Evolutionary conservation across 2,329 filamentous ascomycete genomes (phyloP).

Genomic region (Pseudocercospora ulei): DNA sequence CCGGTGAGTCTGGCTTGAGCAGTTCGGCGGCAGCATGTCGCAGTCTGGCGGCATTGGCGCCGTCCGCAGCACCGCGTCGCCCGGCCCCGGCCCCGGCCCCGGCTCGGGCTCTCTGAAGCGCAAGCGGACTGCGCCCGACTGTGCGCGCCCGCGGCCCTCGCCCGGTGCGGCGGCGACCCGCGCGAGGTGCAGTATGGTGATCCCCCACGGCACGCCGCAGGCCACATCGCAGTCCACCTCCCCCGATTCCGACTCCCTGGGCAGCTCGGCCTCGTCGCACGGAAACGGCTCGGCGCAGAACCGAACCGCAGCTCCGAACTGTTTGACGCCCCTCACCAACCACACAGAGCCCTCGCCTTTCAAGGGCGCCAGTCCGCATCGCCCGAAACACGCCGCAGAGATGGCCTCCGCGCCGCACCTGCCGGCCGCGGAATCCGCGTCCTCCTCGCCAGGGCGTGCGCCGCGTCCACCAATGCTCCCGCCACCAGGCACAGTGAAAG

Average conservation of each 20-base stretch:
- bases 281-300: slow-evolving; percentile 47
- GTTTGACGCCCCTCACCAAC: slow-evolving; percentile 54
- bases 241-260: slow-evolving; percentile 46
- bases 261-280: slow-evolving; percentile 59
- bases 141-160: slow-evolving; percentile 16
- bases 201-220: slow-evolving; percentile 15
- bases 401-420: slow-evolving; percentile 26
- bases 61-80: slow-evolving; percentile 21
- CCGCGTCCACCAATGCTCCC: slow-evolving; percentile 43
- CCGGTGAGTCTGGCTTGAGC: slow-evolving; percentile 20
- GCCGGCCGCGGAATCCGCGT: slow-evolving; percentile 25
- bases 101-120: slow-evolving; percentile 30
- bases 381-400: slow-evolving; percentile 23
- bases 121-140: slow-evolving; percentile 19
- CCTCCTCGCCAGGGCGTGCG: slow-evolving; percentile 35
- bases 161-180: slow-evolving; percentile 10
- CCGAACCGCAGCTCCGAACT: slow-evolving; percentile 46
- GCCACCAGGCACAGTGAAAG: slow-evolving; percentile 46
- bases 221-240: slow-evolving; percentile 26
- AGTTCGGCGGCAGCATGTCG: slow-evolving; percentile 28
- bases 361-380: slow-evolving; percentile 47
- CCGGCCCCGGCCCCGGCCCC: too few relatives aligned
- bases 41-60: slow-evolving; percentile 25
- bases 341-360: slow-evolving; percentile 56
- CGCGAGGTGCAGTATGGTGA: slow-evolving; percentile 11